These are phyloP conservation scores for Aspergillus cristatus DNA, from an alignment of 495 filamentous ascomycete species.

Conservation along the genomic window DNA sequence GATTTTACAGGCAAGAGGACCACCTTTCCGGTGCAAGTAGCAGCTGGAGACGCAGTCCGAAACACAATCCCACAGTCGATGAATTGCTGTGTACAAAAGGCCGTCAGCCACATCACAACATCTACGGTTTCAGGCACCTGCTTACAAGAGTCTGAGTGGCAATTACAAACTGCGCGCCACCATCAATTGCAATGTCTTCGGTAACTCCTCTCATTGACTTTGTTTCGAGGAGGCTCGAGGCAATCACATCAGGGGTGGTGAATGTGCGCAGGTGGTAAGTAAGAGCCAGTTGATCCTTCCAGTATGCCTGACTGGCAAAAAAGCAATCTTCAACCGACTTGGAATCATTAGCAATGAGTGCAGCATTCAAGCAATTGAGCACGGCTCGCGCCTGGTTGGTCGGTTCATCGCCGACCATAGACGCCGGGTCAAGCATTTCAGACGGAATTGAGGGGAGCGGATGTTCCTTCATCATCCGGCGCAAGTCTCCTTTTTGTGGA, in stretches of 20 bases:
- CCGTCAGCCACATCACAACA: no score
- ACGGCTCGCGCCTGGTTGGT: slow-evolving; percentile 6
- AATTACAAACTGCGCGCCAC: slow-evolving; percentile 7
- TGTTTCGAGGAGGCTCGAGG: slow-evolving; percentile 9
- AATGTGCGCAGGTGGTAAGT: slow-evolving; percentile 18
- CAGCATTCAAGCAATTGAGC: slow-evolving; percentile 8
- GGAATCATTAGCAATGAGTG: slow-evolving; percentile 6
- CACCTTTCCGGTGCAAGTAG: slow-evolving; percentile 11
- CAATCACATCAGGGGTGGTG: slow-evolving; percentile 2
- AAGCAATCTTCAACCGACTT: slow-evolving; percentile 7
- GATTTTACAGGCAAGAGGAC: slow-evolving; percentile 12
- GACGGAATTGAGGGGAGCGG: slow-evolving; percentile 10
- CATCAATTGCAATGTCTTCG: slow-evolving; percentile 12
- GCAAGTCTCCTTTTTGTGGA: slow-evolving; percentile 10
- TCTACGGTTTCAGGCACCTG: no score
- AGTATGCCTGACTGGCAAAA: slow-evolving; percentile 13
- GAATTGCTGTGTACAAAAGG: no score
- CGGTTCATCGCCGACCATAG: slow-evolving; percentile 9
- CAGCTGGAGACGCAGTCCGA: slow-evolving; percentile 9
- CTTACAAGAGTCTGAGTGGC: slow-evolving; percentile 12
- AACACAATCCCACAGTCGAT: slow-evolving; percentile 15
- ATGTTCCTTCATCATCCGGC: slow-evolving; percentile 13
- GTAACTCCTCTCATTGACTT: slow-evolving; percentile 6
- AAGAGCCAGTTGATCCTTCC: slow-evolving; percentile 15
- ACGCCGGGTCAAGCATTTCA: slow-evolving; percentile 6